These are phyloP conservation scores for Zygnema cylindricum DNA, from an alignment of 139 green algal genomes.

Conservation along the genomic window DNA sequence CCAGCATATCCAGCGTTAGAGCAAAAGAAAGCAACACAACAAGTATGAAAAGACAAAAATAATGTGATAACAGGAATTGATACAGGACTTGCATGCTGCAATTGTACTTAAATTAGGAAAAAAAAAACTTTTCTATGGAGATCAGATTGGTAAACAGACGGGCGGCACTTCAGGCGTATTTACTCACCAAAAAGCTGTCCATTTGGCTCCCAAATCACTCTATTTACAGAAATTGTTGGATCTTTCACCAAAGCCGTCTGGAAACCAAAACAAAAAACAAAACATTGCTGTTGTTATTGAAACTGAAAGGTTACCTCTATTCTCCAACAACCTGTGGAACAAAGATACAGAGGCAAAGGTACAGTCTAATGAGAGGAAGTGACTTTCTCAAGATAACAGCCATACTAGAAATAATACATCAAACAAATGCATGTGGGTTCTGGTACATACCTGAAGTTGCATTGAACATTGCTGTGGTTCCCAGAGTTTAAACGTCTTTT, in stretches of 20 bases:
- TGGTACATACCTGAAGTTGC: slow-evolving; percentile 27
- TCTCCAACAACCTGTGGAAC: neutral
- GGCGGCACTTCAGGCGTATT: no score
- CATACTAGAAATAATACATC: neutral
- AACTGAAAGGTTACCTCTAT: neutral
- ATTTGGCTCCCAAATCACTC: slow-evolving; percentile 53
- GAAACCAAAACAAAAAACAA: no score
- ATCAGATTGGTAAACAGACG: neutral
- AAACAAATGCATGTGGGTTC: no score
- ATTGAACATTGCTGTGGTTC: slow-evolving; percentile 39
- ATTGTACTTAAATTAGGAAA: no score
- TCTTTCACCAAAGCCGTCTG: slow-evolving; percentile 49
- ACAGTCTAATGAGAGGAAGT: no score
- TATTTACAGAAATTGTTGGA: slow-evolving; percentile 41
- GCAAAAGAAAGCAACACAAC: no score
- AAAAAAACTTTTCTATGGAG: no score
- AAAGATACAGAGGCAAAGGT: no score
- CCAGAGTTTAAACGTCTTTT: slow-evolving; percentile 53
- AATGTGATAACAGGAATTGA: neutral
- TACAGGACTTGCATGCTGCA: neutral
- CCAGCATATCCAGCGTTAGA: no score
- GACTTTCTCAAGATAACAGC: no score
- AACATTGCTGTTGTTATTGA: no score
- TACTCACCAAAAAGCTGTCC: slow-evolving; percentile 50
- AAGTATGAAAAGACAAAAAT: slow-evolving; percentile 15